Conservation (phyloP, 73 alveolate genomes). For the Stentor coeruleus region DNA sequence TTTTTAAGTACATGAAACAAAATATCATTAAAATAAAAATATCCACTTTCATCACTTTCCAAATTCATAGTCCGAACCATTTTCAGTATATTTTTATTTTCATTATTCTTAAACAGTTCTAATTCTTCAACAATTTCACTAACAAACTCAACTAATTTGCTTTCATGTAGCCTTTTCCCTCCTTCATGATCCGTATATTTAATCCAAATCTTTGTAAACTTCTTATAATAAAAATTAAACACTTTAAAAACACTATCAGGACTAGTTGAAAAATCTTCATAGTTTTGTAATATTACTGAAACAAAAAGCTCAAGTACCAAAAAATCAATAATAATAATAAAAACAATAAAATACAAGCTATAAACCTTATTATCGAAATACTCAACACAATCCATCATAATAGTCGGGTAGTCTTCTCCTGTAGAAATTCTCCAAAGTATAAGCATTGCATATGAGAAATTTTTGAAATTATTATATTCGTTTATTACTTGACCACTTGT, state of each 20-base stretch:
- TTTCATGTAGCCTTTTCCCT: constrained; percentile 59
- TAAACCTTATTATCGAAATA: constrained; percentile 42
- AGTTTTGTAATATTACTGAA: constrained; percentile 88
- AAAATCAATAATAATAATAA: constrained; percentile 46
- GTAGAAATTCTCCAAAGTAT: constrained; percentile 79
- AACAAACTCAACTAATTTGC: constrained; percentile 46
- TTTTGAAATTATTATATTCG: constrained; percentile 67
- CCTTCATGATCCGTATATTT: constrained; percentile 42
- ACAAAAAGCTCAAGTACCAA: constrained; percentile 91
- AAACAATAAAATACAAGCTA: constrained; percentile 39
- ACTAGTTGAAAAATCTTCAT: constrained; percentile 87
- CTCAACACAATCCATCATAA: constrained; percentile 60
- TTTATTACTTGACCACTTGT: constrained; percentile 47
- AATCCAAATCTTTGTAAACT: constrained; percentile 87
- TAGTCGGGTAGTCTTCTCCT: constrained; percentile 90
- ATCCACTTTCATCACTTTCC: constrained; percentile 17
- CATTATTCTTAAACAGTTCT: constrained; percentile 29
- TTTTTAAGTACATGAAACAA: constrained; percentile 33
- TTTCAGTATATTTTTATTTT: not conserved
- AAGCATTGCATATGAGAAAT: constrained; percentile 76
- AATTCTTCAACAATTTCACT: constrained; percentile 46
- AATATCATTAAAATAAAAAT: constrained; percentile 33
- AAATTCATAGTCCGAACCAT: constrained; percentile 16
- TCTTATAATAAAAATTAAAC: constrained; percentile 66
- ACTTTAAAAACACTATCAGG: constrained; percentile 81